Percentiles rank a stretch among this genome's conserved stretches.
phyloP scores from a whole-genome alignment of 768 basidiomycete genomes.

The Leccinum imitatum region DNA sequence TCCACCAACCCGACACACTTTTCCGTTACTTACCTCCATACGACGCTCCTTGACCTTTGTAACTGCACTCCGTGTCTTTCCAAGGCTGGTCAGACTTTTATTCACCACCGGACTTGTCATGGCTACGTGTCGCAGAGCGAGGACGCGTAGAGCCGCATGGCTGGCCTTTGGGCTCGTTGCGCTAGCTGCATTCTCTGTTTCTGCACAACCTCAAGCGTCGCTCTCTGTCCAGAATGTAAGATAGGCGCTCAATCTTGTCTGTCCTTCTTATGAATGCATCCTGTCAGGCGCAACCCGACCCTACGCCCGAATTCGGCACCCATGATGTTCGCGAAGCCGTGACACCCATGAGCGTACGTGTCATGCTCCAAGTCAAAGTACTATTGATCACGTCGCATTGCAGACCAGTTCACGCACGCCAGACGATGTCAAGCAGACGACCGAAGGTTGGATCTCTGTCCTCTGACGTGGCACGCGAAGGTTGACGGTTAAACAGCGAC shows the following conservation, averaged over 20 bases:
- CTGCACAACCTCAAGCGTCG: slow-evolving; percentile 35
- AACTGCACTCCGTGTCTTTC: not conserved
- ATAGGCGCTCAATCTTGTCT: not conserved
- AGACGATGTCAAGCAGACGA: slow-evolving; percentile 41
- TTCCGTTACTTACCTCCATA: too few species aligned
- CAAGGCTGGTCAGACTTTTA: not conserved
- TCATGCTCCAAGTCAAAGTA: not conserved
- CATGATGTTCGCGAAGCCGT: slow-evolving; percentile 14
- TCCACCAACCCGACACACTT: not conserved
- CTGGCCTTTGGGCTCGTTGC: slow-evolving; percentile 60
- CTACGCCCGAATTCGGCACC: slow-evolving; percentile 3
- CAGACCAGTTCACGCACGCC: slow-evolving; percentile 14
- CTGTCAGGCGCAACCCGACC: slow-evolving; percentile 17
- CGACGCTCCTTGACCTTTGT: not conserved
- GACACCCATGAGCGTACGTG: slow-evolving; percentile 12
- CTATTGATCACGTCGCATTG: slow-evolving; percentile 3
- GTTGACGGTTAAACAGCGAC: slow-evolving; percentile 44
- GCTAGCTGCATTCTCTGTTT: slow-evolving; percentile 44
- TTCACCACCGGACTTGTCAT: slow-evolving; percentile 11
- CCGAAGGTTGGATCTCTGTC: slow-evolving; percentile 45
- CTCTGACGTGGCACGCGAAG: not conserved
- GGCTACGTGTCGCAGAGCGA: slow-evolving; percentile 20
- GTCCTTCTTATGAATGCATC: not conserved
- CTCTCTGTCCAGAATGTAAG: slow-evolving; percentile 22
- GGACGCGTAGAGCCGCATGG: slow-evolving; percentile 51